phyloP scores from a whole-genome alignment of 192 early-diverging fungal species.

The Mortierella antarctica region DNA sequence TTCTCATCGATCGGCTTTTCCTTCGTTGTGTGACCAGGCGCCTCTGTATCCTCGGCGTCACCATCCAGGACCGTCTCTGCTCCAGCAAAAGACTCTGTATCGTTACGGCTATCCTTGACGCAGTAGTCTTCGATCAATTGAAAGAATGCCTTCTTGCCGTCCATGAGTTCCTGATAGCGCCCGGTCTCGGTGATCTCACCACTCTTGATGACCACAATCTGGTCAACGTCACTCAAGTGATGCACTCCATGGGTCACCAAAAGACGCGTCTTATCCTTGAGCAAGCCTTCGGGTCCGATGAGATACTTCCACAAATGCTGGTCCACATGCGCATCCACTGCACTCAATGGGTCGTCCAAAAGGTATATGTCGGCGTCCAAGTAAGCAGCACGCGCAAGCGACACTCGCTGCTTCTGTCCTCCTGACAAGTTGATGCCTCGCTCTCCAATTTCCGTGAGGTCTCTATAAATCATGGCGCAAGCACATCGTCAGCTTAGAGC shows the following conservation, averaged over 20 bases:
- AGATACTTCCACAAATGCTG: conserved; percentile 36
- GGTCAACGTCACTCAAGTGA: conserved; percentile 73
- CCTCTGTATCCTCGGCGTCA: too few species aligned
- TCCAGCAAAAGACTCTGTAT: not conserved
- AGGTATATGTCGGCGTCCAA: conserved; percentile 70
- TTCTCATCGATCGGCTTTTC: not conserved
- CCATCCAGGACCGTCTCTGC: not conserved
- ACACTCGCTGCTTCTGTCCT: conserved; percentile 88
- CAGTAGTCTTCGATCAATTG: conserved; percentile 43
- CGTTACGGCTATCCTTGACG: conserved; percentile 9
- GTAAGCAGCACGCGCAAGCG: conserved; percentile 91
- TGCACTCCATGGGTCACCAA: conserved; percentile 84
- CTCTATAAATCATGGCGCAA: not conserved
- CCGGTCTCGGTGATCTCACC: conserved; percentile 78
- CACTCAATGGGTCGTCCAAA: conserved; percentile 89
- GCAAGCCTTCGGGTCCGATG: conserved; percentile 83
- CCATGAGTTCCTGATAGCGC: conserved; percentile 68
- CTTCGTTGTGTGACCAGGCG: too few species aligned
- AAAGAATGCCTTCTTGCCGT: conserved; percentile 61
- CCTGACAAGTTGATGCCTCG: conserved; percentile 73
- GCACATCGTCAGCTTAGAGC: too few species aligned
- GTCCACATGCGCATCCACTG: conserved; percentile 81
- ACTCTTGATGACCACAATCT: conserved; percentile 77
- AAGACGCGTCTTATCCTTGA: conserved; percentile 79
- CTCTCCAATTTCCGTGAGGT: conserved; percentile 58